Evolutionary conservation across 148 eudicot genomes (phyloP), one percentile per base, ranked within the genome.

Genomic region (Gaultheria prostrata): DNA sequence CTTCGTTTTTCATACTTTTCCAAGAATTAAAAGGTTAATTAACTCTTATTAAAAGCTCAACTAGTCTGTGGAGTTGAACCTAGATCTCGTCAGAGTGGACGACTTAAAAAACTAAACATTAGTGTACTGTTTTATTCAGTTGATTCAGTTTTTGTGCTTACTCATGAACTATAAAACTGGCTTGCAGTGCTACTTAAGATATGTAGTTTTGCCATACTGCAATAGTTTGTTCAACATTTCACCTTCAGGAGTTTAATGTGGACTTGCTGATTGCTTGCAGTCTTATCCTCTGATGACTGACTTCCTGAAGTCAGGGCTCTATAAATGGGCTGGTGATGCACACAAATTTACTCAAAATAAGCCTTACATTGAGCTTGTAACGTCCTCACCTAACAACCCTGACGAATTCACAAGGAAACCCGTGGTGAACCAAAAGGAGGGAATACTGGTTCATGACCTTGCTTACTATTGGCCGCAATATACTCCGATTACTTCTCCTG

Each of bases 381-480:
- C 98, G n/a, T n/a, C n/a, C 28, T 97, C 99, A 28, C 99, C 99
- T 30, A 97, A 97, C 89, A 97, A 97, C 75, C 99, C 99, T 0
- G 99, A 97, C 72, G 99, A 98, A 8, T 89, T 86, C 24, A 84
- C 89, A 74, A 92, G 99, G 88, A 91, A 89, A 71, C 85, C 95
- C 20, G 89, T 89, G 21, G 95, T 93, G 56, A 93, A 95, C 83
- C 83, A 90, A 77, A 87, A 83, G 46, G 85, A 88, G 56, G 99
- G 98, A 51, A 90, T 91, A 79, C 73, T 93, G 53, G 33, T 97
- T 76, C 96, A 97, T 82, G 99, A 97, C 86, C 88, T 92, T 71
- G 99, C 98, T 53, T 97, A 97, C 84, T 97, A 97, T 86, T 97
- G 99, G 99, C 99, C 99, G 8, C 99, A 97, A 49, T 97, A 97